Evolutionary conservation across 2,329 filamentous ascomycete genomes (phyloP).

Genomic region (Botrytis elliptica): DNA sequence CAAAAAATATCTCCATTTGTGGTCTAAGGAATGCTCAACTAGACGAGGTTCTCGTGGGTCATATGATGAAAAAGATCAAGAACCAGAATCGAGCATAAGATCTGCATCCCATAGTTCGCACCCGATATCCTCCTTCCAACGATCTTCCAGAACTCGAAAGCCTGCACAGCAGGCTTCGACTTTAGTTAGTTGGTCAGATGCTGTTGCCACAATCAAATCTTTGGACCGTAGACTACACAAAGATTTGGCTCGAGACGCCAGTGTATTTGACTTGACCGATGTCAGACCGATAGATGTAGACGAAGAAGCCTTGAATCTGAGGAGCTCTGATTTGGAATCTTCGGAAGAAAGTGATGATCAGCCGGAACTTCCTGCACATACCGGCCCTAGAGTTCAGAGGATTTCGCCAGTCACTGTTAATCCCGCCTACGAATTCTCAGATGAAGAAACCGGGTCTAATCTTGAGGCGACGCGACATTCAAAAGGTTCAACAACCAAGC

Average conservation of each 20-base stretch:
- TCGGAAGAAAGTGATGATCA: not conserved
- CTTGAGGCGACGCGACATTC: not conserved
- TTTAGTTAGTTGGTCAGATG: slow-evolving; percentile 37
- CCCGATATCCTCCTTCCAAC: slow-evolving; percentile 3
- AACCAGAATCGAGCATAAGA: not conserved
- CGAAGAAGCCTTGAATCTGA: not conserved
- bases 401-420: slow-evolving; percentile 2
- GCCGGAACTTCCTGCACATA: slow-evolving; percentile 5
- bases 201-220: slow-evolving; percentile 33
- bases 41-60: not conserved
- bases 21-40: slow-evolving; percentile 1
- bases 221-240: slow-evolving; percentile 35
- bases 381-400: not conserved
- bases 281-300: not conserved
- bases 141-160: slow-evolving; percentile 29
- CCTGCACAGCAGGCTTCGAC: slow-evolving; percentile 33
- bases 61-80: not conserved
- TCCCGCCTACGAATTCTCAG: slow-evolving; percentile 18
- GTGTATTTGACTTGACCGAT: slow-evolving; percentile 22
- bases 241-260: slow-evolving; percentile 33
- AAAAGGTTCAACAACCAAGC: not conserved
- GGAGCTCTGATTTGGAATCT: slow-evolving; percentile 1
- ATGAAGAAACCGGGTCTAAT: slow-evolving; percentile 16
- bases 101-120: not conserved
- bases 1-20: slow-evolving; percentile 11